Conservation (phyloP, 371 early-diverging fungal genomes). For the Massospora cicadina region DNA sequence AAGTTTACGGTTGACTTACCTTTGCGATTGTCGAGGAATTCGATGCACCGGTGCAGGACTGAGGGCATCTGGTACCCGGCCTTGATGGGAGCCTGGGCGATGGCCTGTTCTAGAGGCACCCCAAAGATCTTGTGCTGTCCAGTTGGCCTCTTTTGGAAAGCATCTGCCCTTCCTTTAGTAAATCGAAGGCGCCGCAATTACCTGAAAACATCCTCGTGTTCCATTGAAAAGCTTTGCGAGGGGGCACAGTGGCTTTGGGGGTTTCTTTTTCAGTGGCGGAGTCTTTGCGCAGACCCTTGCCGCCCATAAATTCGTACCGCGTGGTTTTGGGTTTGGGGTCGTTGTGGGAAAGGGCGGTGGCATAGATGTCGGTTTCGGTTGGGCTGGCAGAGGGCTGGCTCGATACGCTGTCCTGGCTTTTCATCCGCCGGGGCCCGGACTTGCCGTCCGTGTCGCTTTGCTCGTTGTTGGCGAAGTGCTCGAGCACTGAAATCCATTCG, state of each 20-base stretch:
- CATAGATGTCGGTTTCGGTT: background rate
- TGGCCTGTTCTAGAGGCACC: slow-evolving; percentile 41
- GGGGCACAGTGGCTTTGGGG: background rate
- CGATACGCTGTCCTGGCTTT: background rate
- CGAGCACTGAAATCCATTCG: background rate
- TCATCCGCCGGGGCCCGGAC: background rate
- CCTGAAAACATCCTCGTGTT: slow-evolving; percentile 19
- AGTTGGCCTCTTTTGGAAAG: slow-evolving; percentile 6
- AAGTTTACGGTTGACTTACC: slow-evolving; percentile 14
- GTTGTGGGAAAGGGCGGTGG: background rate
- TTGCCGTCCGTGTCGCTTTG: background rate
- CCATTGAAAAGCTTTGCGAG: slow-evolving; percentile 20
- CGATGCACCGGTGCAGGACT: slow-evolving; percentile 84
- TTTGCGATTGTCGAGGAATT: slow-evolving; percentile 72
- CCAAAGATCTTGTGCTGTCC: slow-evolving; percentile 42
- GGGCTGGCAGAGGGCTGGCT: background rate
- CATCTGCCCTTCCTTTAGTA: slow-evolving; percentile 11
- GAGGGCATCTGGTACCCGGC: slow-evolving; percentile 71
- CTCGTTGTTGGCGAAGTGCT: background rate
- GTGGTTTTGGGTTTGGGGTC: background rate
- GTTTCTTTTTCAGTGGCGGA: background rate
- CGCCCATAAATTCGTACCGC: background rate
- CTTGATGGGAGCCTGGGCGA: slow-evolving; percentile 33
- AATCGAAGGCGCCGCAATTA: slow-evolving; percentile 12
- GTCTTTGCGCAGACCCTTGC: background rate